phyloP scores from a whole-genome alignment of 371 early-diverging fungal species.

The Polyrhizophydium stewartii region DNA sequence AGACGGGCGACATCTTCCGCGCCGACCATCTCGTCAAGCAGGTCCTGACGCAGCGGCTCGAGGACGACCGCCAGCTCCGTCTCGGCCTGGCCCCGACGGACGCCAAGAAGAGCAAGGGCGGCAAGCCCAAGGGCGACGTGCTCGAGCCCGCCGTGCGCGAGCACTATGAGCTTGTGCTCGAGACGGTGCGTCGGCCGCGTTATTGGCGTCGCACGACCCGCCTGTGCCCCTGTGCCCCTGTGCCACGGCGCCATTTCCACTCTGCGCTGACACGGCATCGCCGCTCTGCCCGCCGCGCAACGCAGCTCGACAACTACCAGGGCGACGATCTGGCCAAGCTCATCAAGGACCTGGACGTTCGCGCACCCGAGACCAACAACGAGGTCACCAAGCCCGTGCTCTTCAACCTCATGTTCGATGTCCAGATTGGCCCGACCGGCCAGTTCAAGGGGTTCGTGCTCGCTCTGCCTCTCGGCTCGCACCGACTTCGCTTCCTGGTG shows the following conservation, averaged over 20 bases:
- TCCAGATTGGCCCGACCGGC: conserved; percentile 97
- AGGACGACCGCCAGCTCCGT: conserved; percentile 64
- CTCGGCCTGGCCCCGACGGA: conserved; percentile 37
- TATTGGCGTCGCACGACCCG: background rate
- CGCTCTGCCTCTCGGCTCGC: no score
- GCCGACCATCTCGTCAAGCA: conserved; percentile 98
- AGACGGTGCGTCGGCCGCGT: conserved; percentile 53
- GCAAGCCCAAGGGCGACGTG: conserved; percentile 60
- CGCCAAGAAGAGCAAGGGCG: conserved; percentile 64
- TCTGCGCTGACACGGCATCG: background rate
- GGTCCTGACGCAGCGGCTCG: conserved; percentile 83
- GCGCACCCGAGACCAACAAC: conserved; percentile 89
- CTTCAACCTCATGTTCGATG: conserved; percentile 99
- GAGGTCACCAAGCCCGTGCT: conserved; percentile 84
- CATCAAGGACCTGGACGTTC: conserved; percentile 84
- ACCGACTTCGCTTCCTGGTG: conserved; percentile 1
- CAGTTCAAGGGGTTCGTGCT: conserved; percentile 61
- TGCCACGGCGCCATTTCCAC: background rate
- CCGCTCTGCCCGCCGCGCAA: background rate
- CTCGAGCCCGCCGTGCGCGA: conserved; percentile 61
- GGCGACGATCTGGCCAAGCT: conserved; percentile 85
- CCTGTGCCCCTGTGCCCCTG: background rate
- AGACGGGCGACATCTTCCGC: conserved; percentile 94
- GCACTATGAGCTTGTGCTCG: conserved; percentile 80
- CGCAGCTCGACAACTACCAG: conserved; percentile 87